These are phyloP conservation scores for Psilocybe cyanescens DNA, from an alignment of 768 basidiomycete genomes.

Conservation along the genomic window DNA sequence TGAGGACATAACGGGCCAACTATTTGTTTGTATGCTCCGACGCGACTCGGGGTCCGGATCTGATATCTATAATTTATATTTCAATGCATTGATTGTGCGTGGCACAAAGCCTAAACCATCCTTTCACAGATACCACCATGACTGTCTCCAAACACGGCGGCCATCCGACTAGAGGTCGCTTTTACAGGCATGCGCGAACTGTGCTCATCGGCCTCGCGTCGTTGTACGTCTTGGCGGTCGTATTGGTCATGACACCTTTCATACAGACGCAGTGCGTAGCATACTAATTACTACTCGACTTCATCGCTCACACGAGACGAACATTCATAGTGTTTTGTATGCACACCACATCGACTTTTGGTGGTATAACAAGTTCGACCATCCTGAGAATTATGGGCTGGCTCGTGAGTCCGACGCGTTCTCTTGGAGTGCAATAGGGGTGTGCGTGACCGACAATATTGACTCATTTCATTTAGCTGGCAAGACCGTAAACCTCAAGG, in stretches of 20 bases:
- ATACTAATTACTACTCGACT: too few relatives aligned
- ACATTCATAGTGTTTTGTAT: slow-evolving; percentile 34
- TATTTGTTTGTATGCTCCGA: neutral
- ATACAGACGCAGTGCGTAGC: slow-evolving; percentile 40
- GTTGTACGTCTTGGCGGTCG: slow-evolving; percentile 25
- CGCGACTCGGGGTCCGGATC: neutral
- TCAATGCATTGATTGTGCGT: neutral
- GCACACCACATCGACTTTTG: slow-evolving; percentile 40
- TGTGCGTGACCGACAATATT: neutral
- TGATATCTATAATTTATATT: neutral
- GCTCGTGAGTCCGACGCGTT: slow-evolving; percentile 35
- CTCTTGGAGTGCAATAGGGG: too few relatives aligned
- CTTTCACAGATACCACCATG: slow-evolving; percentile 22
- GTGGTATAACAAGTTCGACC: slow-evolving; percentile 39
- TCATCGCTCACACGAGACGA: neutral
- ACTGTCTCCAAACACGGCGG: slow-evolving; percentile 9
- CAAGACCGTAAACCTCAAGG: slow-evolving; percentile 60
- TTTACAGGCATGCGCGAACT: slow-evolving; percentile 14
- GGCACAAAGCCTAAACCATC: slow-evolving; percentile 1
- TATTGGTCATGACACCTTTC: slow-evolving; percentile 40
- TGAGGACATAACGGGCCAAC: too few relatives aligned
- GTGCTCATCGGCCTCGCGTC: slow-evolving; percentile 18
- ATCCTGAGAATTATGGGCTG: slow-evolving; percentile 44
- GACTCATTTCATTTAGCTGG: slow-evolving; percentile 43
- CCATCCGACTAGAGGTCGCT: neutral